These are phyloP conservation scores for Ormosia semicastrata DNA, from an alignment of 306 rosid species.

Conservation along the genomic window DNA sequence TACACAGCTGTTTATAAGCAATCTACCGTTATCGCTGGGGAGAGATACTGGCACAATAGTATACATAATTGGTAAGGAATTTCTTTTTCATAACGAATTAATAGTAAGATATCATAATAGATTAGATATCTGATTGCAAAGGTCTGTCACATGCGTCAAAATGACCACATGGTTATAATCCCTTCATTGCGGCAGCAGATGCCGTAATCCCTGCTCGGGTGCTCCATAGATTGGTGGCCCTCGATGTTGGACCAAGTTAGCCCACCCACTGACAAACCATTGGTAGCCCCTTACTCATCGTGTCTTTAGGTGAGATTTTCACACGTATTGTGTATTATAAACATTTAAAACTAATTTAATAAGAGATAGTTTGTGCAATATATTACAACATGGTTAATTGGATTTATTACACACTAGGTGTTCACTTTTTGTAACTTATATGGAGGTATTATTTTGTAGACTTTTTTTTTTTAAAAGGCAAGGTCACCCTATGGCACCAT, in stretches of 20 bases:
- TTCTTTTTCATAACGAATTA: background rate
- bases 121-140: background rate
- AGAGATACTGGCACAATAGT: background rate
- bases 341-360: background rate
- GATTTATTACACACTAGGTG: background rate
- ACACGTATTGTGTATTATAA: background rate
- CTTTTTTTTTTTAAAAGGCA: too few relatives aligned
- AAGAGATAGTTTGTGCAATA: background rate
- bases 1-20: background rate
- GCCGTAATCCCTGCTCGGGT: background rate
- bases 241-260: background rate
- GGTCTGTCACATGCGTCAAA: conserved; percentile 20
- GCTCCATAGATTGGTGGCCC: background rate
- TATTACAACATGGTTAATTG: background rate
- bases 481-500: too few relatives aligned
- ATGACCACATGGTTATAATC: background rate
- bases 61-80: background rate
- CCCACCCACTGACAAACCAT: background rate
- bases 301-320: background rate
- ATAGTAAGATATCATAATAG: background rate
- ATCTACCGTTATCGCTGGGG: background rate
- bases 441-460: background rate
- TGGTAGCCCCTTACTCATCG: background rate
- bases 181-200: background rate
- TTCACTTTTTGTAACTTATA: background rate